phyloP scores from a whole-genome alignment of 2,329 filamentous ascomycete genomes.

The Xylariaceae sp. region DNA sequence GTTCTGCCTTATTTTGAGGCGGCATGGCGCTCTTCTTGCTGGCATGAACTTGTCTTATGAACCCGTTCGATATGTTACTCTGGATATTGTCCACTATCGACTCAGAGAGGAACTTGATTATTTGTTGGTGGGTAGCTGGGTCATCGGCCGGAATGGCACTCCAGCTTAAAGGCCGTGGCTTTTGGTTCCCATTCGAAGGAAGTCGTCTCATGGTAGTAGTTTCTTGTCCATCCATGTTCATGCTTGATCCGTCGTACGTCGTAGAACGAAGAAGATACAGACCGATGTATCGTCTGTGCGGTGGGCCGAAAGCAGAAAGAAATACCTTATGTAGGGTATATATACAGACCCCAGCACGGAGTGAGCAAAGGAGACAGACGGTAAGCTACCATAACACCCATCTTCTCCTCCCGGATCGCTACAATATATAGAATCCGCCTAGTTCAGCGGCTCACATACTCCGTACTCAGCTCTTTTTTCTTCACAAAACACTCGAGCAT shows the following conservation, averaged over 20 bases:
- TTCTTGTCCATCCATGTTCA: constrained; percentile 2
- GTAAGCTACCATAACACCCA: constrained; percentile 1
- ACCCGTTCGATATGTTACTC: constrained; percentile 19
- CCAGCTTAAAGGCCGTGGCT: constrained; percentile 15
- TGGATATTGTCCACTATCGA: constrained; percentile 19
- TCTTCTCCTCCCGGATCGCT: constrained; percentile 4
- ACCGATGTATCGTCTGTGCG: too few relatives aligned
- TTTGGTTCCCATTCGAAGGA: constrained; percentile 11
- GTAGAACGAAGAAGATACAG: too few relatives aligned
- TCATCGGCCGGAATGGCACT: constrained; percentile 18
- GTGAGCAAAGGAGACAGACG: constrained; percentile 1
- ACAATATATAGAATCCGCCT: constrained; percentile 1
- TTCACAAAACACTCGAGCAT: background rate
- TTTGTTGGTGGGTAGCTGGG: constrained; percentile 19
- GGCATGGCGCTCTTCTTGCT: constrained; percentile 20
- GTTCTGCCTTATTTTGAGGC: constrained; percentile 20
- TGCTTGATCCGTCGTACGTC: background rate
- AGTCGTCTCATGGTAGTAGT: constrained; percentile 11
- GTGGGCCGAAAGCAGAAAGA: background rate
- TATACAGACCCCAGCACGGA: background rate
- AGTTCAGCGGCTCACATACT: background rate
- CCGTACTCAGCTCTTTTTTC: background rate
- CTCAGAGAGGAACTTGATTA: constrained; percentile 22
- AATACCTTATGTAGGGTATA: background rate
- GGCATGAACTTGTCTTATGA: constrained; percentile 19